These are phyloP conservation scores for Vigna radiata DNA, from an alignment of 306 rosid species.

Conservation along the genomic window DNA sequence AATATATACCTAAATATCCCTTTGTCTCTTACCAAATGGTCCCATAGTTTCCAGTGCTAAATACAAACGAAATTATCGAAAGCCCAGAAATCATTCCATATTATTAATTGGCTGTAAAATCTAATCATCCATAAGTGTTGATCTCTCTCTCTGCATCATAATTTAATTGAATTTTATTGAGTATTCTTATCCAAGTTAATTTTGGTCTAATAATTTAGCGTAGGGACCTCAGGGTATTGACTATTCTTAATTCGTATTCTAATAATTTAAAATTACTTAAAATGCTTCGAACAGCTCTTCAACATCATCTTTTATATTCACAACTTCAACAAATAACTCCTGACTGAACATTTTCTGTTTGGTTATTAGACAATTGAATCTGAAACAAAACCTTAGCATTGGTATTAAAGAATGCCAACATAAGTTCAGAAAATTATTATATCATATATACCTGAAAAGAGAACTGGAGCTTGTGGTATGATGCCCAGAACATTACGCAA, in stretches of 20 bases:
- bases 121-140: background rate
- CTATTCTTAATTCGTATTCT: constrained; percentile 3
- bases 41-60: background rate
- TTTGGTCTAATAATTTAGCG: background rate
- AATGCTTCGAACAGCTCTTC: background rate
- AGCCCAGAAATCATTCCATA: constrained; percentile 1
- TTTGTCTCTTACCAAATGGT: constrained; percentile 11
- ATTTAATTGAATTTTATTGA: constrained; percentile 15
- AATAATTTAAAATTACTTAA: background rate
- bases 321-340: background rate
- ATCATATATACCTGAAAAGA: constrained; percentile 75
- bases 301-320: background rate
- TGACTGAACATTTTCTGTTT: background rate
- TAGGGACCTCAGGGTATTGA: background rate
- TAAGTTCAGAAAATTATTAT: constrained; percentile 22
- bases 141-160: background rate
- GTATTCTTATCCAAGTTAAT: background rate
- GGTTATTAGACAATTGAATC: background rate
- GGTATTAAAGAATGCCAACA: constrained; percentile 46
- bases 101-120: background rate
- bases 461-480: constrained; percentile 92
- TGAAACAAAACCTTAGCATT: constrained; percentile 35
- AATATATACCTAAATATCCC: background rate
- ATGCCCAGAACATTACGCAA: constrained; percentile 84
- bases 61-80: background rate